Evolutionary conservation across 73 alveolate species (phyloP), one percentile per base, ranked within the genome.

Genomic region (Blepharisma stoltei): DNA sequence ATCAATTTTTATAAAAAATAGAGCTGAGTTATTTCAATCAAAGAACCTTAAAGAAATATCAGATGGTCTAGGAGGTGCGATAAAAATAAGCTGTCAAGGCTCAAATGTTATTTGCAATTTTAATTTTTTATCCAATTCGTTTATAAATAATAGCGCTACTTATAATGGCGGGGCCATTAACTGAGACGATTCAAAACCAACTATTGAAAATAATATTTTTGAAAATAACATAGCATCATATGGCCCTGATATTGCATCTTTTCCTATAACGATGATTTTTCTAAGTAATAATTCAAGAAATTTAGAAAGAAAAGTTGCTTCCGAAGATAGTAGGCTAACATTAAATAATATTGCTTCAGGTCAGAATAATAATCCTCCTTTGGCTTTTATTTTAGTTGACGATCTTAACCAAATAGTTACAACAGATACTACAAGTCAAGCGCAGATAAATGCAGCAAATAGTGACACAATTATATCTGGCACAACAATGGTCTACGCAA

Each of bases 231-330:
- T 25, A 14, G 73, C 73, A 60, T 14, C 46, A 0, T 60, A 60
- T 60, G 73, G 73, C 0, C 37, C 37, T 60, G 45, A 60, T 20
- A 60, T 60, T 38, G 73, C 73, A 0, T 60, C 73, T 60, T 60
- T 60, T 4, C 73, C 73, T 60, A 25, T 9, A 60, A 14, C 5
- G 48, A 14, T 14, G 23, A n/a, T 60, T 14, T 1, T 20, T 60
- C 46, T 18, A 20, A 60, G 73, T 60, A 14, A 25, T 9, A 60
- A 14, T 60, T 14, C 38, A 60, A 60, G 46, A 14, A 60, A 14
- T 20, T 60, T 25, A 20, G 14, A 60, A 60, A 14, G 41, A 32
- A 32, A 32, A 32, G 41, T 32, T 32, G 3, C 41, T 32, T 32
- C 41, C 0, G 41, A 32, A 32, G 3, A 3, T 32, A 32, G 41